Conservation (phyloP, 441 rosid genomes). For the Bocquillonia castaneifolia region DNA sequence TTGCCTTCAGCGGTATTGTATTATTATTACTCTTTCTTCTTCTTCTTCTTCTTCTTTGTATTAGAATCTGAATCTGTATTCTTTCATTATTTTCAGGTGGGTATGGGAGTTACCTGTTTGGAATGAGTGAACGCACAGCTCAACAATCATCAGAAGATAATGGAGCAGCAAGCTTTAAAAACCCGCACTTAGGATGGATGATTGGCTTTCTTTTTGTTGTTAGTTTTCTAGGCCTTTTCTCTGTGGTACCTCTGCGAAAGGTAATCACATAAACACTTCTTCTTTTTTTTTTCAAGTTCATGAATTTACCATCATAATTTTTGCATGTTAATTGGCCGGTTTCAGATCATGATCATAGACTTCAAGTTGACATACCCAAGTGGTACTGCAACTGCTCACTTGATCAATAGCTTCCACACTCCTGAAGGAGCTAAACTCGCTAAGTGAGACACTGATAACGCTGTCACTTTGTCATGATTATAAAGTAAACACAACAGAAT, state of each 20-base stretch:
- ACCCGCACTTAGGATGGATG: slow-evolving; percentile 16
- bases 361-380: slow-evolving; percentile 20
- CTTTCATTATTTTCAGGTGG: slow-evolving; percentile 9
- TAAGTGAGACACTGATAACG: slow-evolving; percentile 1
- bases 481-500: background rate
- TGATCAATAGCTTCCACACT: slow-evolving; percentile 19
- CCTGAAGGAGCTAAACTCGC: slow-evolving; percentile 19
- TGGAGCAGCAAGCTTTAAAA: background rate
- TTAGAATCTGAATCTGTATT: background rate
- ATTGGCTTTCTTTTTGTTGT: slow-evolving; percentile 18
- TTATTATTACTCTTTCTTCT: too few species aligned
- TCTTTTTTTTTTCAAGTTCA: too few species aligned
- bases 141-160: slow-evolving; percentile 11
- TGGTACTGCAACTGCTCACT: slow-evolving; percentile 19
- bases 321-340: background rate
- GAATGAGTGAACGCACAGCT: slow-evolving; percentile 2
- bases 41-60: background rate
- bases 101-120: slow-evolving; percentile 14
- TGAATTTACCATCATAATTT: background rate
- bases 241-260: slow-evolving; percentile 13
- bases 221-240: background rate
- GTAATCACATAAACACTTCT: slow-evolving; percentile 7
- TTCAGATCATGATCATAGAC: slow-evolving; percentile 19
- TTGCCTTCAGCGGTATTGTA: slow-evolving; percentile 15
- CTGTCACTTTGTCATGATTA: background rate